Evolutionary conservation across 1,284 basidiomycete genomes (phyloP).

Genomic region (Schizophyllum commune): DNA sequence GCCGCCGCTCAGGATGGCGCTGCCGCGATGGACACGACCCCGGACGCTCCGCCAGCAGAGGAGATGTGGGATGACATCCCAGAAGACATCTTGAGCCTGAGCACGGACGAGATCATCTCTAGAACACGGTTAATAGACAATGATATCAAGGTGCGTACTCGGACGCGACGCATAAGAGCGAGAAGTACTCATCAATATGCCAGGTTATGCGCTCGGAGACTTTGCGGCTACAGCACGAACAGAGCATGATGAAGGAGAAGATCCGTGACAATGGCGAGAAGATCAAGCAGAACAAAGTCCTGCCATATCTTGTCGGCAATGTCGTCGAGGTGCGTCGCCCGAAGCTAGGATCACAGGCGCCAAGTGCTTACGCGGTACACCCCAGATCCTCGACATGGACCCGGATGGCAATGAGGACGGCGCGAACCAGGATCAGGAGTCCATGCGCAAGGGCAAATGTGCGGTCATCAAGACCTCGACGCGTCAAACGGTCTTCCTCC

Average conservation of each 20-base stretch:
- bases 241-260: constrained; percentile 95
- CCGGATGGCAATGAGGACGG: constrained; percentile 91
- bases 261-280: constrained; percentile 98
- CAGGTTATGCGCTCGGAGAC: constrained; percentile 96
- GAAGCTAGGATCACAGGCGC: not conserved
- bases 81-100: constrained; percentile 65
- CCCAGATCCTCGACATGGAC: constrained; percentile 89
- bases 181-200: not conserved
- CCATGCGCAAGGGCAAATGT: constrained; percentile 93
- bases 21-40: constrained; percentile 62
- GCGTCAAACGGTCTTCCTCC: constrained; percentile 96
- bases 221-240: constrained; percentile 87
- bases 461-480: constrained; percentile 99
- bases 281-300: constrained; percentile 99
- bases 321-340: constrained; percentile 76
- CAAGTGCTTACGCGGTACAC: constrained; percentile 8
- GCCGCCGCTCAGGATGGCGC: constrained; percentile 30
- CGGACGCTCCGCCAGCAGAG: constrained; percentile 53
- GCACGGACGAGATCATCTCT: constrained; percentile 79
- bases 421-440: constrained; percentile 89
- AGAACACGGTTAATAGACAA: constrained; percentile 90
- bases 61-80: constrained; percentile 82
- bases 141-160: constrained; percentile 72
- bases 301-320: constrained; percentile 97
- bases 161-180: not conserved